phyloP scores from a whole-genome alignment of 768 basidiomycete species.

The Podaxis sp. region DNA sequence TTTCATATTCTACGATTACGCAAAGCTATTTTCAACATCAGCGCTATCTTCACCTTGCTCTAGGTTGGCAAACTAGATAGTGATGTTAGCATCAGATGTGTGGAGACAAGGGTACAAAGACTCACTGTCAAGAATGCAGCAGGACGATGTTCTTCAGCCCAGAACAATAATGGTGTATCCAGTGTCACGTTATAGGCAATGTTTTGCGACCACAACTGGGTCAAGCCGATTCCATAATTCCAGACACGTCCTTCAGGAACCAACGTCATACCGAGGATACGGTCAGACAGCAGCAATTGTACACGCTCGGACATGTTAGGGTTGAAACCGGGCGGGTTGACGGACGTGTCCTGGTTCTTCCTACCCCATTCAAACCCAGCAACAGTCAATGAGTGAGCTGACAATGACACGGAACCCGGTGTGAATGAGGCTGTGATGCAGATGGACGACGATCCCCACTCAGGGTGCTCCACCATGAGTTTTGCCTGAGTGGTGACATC shows the following conservation, averaged over 20 bases:
- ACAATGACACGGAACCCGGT: slow-evolving; percentile 94
- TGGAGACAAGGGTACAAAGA: slow-evolving; percentile 17
- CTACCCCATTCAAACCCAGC: slow-evolving; percentile 98
- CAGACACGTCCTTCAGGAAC: slow-evolving; percentile 94
- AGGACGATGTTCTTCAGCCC: slow-evolving; percentile 94
- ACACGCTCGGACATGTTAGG: slow-evolving; percentile 99
- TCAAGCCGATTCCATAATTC: slow-evolving; percentile 95
- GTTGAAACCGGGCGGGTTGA: slow-evolving; percentile 91
- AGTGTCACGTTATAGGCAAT: slow-evolving; percentile 81
- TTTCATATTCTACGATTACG: slow-evolving; percentile 41
- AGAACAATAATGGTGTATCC: slow-evolving; percentile 93
- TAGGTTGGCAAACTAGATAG: slow-evolving; percentile 77
- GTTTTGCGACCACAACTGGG: slow-evolving; percentile 86
- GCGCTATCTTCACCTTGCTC: slow-evolving; percentile 92
- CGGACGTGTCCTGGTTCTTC: slow-evolving; percentile 85
- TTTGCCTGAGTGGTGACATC: slow-evolving; percentile 95
- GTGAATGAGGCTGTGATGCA: slow-evolving; percentile 96
- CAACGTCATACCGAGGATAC: slow-evolving; percentile 93
- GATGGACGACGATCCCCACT: slow-evolving; percentile 92
- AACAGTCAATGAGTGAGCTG: slow-evolving; percentile 86
- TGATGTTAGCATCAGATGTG: slow-evolving; percentile 4
- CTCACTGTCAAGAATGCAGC: slow-evolving; percentile 90
- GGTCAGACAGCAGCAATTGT: slow-evolving; percentile 89
- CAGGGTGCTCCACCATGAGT: slow-evolving; percentile 94
- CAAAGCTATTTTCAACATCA: slow-evolving; percentile 94